Evolutionary conservation across 2,329 filamentous ascomycete genomes (phyloP).

Genomic region (Ilyonectria robusta): DNA sequence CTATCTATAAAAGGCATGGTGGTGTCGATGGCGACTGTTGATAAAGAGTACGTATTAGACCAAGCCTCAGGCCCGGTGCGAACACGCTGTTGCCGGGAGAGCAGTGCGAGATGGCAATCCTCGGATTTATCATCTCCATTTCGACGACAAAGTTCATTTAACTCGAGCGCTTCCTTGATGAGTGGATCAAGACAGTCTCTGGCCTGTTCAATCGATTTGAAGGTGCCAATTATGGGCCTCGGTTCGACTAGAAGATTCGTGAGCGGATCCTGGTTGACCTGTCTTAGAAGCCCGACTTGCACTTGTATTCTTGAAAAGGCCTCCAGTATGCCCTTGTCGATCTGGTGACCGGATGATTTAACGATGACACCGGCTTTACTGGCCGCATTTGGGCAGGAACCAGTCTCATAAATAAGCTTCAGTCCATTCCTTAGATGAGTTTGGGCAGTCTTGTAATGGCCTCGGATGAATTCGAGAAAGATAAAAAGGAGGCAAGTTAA

Average conservation of each 20-base stretch:
- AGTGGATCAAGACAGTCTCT: conserved; percentile 38
- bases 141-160: conserved; percentile 29
- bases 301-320: conserved; percentile 54
- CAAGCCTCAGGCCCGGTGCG: conserved; percentile 35
- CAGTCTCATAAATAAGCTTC: conserved; percentile 51
- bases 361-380: conserved; percentile 23
- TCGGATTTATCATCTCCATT: background rate
- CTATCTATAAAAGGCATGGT: conserved; percentile 35
- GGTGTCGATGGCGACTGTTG: conserved; percentile 28
- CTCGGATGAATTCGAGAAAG: conserved; percentile 53
- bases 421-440: conserved; percentile 60
- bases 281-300: conserved; percentile 44
- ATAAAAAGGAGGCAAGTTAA: conserved; percentile 56
- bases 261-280: conserved; percentile 30
- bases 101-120: background rate
- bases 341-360: conserved; percentile 56
- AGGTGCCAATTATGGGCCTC: conserved; percentile 9
- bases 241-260: conserved; percentile 16
- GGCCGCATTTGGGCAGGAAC: background rate
- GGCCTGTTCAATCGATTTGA: conserved; percentile 23
- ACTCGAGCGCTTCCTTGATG: conserved; percentile 39
- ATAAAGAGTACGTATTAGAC: conserved; percentile 43
- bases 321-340: conserved; percentile 52
- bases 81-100: conserved; percentile 27
- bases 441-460: conserved; percentile 54